These are phyloP conservation scores for Macrophomina phaseolina DNA, from an alignment of 2,329 filamentous ascomycete genomes.

Conservation along the genomic window DNA sequence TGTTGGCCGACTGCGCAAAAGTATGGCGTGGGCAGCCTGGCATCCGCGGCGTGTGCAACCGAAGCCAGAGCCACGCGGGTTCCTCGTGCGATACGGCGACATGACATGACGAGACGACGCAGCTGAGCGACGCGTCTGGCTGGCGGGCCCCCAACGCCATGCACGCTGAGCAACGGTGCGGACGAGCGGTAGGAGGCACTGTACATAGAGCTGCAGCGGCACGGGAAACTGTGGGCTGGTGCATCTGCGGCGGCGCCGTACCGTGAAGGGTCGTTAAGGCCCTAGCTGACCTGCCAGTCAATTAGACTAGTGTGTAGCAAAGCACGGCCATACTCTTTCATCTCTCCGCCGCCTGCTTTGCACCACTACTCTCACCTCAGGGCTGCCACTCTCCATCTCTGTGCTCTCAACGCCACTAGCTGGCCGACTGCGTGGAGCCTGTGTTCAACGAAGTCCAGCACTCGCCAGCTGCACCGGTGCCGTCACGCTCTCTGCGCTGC, in stretches of 20 bases:
- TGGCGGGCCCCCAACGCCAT: neutral
- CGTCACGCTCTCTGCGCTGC: conserved; percentile 15
- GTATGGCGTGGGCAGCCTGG: neutral
- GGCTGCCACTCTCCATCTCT: conserved; percentile 24
- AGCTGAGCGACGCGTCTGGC: neutral
- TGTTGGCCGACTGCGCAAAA: conserved; percentile 9
- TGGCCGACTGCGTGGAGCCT: conserved; percentile 23
- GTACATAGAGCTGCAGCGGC: neutral
- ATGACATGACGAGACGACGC: conserved; percentile 12
- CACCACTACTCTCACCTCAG: conserved; percentile 13
- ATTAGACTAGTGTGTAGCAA: neutral
- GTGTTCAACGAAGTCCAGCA: conserved; percentile 14
- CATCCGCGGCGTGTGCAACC: conserved; percentile 15
- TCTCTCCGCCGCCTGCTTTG: conserved; percentile 7
- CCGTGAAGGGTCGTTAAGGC: neutral
- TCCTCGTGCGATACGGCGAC: conserved; percentile 19
- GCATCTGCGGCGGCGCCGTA: neutral
- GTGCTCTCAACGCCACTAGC: conserved; percentile 17
- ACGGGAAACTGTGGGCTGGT: neutral
- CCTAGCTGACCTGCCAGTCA: neutral
- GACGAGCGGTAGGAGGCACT: neutral
- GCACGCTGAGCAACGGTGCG: neutral
- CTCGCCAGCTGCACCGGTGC: conserved; percentile 18
- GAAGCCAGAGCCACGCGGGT: conserved; percentile 25
- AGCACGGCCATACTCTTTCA: conserved; percentile 11